Evolutionary conservation across 352 stramenopile species (phyloP).

Genomic region (Globisporangium splendens): DNA sequence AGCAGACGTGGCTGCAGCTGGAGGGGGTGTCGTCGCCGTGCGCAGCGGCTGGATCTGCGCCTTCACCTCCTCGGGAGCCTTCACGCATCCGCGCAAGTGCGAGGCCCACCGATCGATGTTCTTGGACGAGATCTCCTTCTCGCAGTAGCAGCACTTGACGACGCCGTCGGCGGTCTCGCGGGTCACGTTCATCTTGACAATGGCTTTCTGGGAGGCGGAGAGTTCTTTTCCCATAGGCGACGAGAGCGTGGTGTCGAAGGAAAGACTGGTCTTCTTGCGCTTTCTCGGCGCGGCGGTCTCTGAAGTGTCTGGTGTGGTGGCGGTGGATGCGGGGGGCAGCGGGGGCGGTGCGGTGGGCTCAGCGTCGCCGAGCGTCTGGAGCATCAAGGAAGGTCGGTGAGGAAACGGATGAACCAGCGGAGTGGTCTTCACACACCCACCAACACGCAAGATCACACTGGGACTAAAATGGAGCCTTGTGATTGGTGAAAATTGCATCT

Average conservation of each 20-base stretch:
- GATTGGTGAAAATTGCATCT: conserved; percentile 7
- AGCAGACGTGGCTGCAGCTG: not conserved
- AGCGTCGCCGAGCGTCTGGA: conserved; percentile 33
- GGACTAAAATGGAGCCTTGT: not conserved
- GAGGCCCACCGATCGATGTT: conserved; percentile 84
- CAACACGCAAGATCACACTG: not conserved
- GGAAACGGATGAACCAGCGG: not conserved
- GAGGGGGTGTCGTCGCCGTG: not conserved
- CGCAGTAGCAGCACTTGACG: conserved; percentile 80
- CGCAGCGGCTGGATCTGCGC: conserved; percentile 67
- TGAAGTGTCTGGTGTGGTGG: not conserved
- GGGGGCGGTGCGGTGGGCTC: conserved; percentile 11
- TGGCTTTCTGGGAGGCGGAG: conserved; percentile 59
- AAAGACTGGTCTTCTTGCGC: conserved; percentile 7
- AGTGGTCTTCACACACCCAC: not conserved
- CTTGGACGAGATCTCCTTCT: conserved; percentile 82
- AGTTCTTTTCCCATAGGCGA: conserved; percentile 57
- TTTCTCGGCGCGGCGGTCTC: conserved; percentile 2
- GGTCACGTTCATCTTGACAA: conserved; percentile 75
- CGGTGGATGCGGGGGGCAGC: not conserved
- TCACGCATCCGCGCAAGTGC: conserved; percentile 69
- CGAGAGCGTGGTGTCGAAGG: not conserved
- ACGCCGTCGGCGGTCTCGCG: conserved; percentile 51
- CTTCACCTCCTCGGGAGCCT: conserved; percentile 78
- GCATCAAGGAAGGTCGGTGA: conserved; percentile 23